These are phyloP conservation scores for Lipomyces mesembrius DNA, from an alignment of 805 yeast species.

Conservation along the genomic window DNA sequence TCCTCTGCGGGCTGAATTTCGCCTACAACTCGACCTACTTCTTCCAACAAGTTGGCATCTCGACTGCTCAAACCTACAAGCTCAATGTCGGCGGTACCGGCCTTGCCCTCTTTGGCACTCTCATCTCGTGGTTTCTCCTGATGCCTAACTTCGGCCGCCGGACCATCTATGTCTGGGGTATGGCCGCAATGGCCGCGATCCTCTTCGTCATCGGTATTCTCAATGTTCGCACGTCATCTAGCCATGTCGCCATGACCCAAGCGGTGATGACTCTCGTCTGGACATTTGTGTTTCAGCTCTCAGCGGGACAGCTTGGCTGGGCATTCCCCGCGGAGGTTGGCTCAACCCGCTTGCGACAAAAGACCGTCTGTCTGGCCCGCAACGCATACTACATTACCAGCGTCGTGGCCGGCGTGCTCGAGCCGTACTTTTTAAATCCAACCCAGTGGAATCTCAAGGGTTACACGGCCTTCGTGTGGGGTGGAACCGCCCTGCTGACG, in stretches of 20 bases:
- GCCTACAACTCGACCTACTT: slow-evolving; percentile 52
- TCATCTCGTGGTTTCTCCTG: slow-evolving; percentile 37
- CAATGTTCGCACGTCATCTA: slow-evolving; percentile 20
- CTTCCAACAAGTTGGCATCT: slow-evolving; percentile 51
- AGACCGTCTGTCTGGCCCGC: slow-evolving; percentile 52
- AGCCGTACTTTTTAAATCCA: slow-evolving; percentile 58
- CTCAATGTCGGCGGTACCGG: slow-evolving; percentile 50
- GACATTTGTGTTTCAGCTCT: slow-evolving; percentile 54
- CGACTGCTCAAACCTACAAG: slow-evolving; percentile 50
- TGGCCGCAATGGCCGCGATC: slow-evolving; percentile 15
- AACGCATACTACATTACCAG: slow-evolving; percentile 40
- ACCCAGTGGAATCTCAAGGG: slow-evolving; percentile 53
- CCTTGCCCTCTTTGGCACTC: slow-evolving; percentile 48
- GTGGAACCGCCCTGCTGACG: slow-evolving; percentile 46
- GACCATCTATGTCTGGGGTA: slow-evolving; percentile 33
- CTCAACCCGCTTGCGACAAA: slow-evolving; percentile 50
- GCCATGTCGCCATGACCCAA: slow-evolving; percentile 12
- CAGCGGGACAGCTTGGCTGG: slow-evolving; percentile 53
- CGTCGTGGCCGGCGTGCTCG: slow-evolving; percentile 37
- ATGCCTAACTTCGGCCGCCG: slow-evolving; percentile 41
- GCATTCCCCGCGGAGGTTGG: slow-evolving; percentile 52
- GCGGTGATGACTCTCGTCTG: slow-evolving; percentile 48
- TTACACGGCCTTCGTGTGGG: slow-evolving; percentile 56
- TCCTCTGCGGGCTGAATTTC: slow-evolving; percentile 47
- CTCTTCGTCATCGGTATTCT: slow-evolving; percentile 32